A percentile compares a stretch with the other conserved stretches of the same genome.
These are phyloP conservation scores for Phaeomoniella chlamydospora DNA, from an alignment of 2,329 filamentous ascomycete genomes.

Conservation along the genomic window DNA sequence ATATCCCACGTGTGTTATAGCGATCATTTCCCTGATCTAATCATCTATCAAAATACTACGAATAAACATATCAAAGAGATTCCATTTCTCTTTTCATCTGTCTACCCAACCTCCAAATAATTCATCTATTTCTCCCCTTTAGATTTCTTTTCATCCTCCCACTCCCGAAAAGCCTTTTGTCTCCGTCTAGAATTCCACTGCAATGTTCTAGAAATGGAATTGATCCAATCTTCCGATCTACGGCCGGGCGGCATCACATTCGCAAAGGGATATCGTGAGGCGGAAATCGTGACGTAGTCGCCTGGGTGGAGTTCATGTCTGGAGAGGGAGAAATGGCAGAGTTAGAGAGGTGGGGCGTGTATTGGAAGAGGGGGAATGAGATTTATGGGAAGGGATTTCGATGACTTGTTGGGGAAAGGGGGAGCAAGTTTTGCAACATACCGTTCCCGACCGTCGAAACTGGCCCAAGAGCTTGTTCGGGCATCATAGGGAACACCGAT, in stretches of 20 bases:
- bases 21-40: too few relatives aligned
- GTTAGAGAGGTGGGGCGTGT: too few relatives aligned
- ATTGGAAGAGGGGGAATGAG: too few relatives aligned
- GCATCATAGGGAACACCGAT: slow-evolving; percentile 92
- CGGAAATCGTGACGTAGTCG: slow-evolving; percentile 38
- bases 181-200: slow-evolving; percentile 35
- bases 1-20: too few relatives aligned
- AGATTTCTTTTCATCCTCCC: slow-evolving; percentile 6
- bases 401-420: too few relatives aligned
- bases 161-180: slow-evolving; percentile 25
- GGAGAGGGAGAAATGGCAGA: too few relatives aligned
- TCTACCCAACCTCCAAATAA: too few relatives aligned
- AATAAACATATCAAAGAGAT: too few relatives aligned
- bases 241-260: slow-evolving; percentile 29
- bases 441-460: slow-evolving; percentile 86
- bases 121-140: slow-evolving; percentile 3
- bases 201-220: slow-evolving; percentile 33
- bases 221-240: slow-evolving; percentile 34
- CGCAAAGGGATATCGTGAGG: slow-evolving; percentile 35
- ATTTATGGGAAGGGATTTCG: too few relatives aligned
- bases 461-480: slow-evolving; percentile 84
- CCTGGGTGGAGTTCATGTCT: slow-evolving; percentile 33
- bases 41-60: too few relatives aligned
- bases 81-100: too few relatives aligned
- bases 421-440: slow-evolving; percentile 16